phyloP scores from a whole-genome alignment of 352 stramenopile species.

The Phytophthora fragariae region DNA sequence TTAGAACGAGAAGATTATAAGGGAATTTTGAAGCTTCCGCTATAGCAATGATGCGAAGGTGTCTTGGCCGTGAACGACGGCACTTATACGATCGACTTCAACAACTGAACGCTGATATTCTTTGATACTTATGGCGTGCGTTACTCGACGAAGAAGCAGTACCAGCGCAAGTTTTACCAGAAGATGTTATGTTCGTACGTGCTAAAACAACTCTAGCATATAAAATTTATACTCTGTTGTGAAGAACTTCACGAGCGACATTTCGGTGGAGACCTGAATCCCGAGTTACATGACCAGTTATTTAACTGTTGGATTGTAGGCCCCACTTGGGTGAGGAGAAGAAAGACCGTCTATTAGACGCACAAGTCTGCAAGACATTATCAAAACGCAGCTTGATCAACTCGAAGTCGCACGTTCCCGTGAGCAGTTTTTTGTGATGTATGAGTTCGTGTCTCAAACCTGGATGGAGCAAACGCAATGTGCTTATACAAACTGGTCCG shows the following conservation, averaged over 20 bases:
- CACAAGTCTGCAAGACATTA: no score
- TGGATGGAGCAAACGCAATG: no score
- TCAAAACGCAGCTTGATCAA: no score
- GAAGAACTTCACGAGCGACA: neutral
- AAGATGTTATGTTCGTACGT: neutral
- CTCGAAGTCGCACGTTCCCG: no score
- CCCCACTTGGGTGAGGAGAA: no score
- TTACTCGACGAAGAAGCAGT: neutral
- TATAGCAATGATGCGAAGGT: neutral
- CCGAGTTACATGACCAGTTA: no score
- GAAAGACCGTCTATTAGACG: no score
- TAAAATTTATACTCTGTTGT: neutral
- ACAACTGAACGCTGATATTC: slow-evolving; percentile 1
- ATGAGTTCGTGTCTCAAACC: no score
- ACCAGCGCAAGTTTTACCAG: slow-evolving; percentile 11
- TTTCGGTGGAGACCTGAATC: neutral
- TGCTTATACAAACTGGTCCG: no score
- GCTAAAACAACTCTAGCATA: neutral
- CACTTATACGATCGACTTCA: neutral
- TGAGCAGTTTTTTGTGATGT: no score
- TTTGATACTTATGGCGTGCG: slow-evolving; percentile 7
- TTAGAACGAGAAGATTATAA: neutral
- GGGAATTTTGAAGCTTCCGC: no score
- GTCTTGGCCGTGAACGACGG: neutral
- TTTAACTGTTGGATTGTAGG: no score